These are phyloP conservation scores for Croton laevigatus DNA, from an alignment of 441 rosid genomes.

Conservation along the genomic window DNA sequence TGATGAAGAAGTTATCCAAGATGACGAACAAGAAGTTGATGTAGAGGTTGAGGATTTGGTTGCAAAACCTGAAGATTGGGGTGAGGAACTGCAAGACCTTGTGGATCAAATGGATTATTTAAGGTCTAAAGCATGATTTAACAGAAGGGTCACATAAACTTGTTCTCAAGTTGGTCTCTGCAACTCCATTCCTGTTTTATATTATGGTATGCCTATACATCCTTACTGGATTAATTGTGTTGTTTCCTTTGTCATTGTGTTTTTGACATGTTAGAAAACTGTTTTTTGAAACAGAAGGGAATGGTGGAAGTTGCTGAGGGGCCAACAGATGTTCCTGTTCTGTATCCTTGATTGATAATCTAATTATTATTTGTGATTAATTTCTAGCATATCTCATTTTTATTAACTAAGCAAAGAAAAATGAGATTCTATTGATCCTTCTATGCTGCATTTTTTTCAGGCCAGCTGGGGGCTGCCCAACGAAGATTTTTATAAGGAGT, in stretches of 20 bases:
- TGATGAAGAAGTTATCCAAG: slow-evolving; percentile 30
- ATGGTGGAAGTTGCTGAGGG: slow-evolving; percentile 36
- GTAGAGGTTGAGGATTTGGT: slow-evolving; percentile 53
- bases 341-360: slow-evolving; percentile 29
- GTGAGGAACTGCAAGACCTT: slow-evolving; percentile 47
- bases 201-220: slow-evolving; percentile 25
- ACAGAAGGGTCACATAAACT: slow-evolving; percentile 12
- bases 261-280: slow-evolving; percentile 15
- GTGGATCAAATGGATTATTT: slow-evolving; percentile 68
- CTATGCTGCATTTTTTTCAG: slow-evolving; percentile 27
- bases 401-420: neutral
- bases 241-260: neutral
- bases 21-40: slow-evolving; percentile 36
- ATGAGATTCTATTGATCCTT: neutral
- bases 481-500: neutral
- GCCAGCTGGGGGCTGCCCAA: slow-evolving; percentile 2
- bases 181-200: slow-evolving; percentile 29
- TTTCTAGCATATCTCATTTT: neutral
- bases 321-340: slow-evolving; percentile 32
- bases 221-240: slow-evolving; percentile 3
- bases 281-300: slow-evolving; percentile 28
- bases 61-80: slow-evolving; percentile 39
- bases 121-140: slow-evolving; percentile 41
- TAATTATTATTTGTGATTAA: neutral
- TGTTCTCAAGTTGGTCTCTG: slow-evolving; percentile 33